A percentile compares a stretch with the other conserved stretches of the same genome.
Evolutionary conservation across 139 green algal genomes (phyloP).

Genomic region (Picochlorum sp.): DNA sequence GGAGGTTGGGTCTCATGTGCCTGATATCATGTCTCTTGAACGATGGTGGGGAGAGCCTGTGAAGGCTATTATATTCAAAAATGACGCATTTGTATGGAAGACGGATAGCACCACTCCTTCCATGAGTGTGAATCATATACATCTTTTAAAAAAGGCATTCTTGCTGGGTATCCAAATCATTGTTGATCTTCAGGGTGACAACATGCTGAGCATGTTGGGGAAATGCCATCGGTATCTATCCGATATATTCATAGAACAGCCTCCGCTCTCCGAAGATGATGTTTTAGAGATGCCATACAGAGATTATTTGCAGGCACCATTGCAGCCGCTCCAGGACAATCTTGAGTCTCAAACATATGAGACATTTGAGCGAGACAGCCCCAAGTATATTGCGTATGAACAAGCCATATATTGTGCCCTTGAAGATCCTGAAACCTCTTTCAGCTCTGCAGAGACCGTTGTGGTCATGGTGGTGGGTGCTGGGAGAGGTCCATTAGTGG

Average conservation of each 20-base stretch:
- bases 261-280: conserved; percentile 35
- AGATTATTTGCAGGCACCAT: conserved; percentile 86
- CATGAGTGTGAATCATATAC: conserved; percentile 71
- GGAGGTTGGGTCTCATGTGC: conserved; percentile 41
- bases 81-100: conserved; percentile 47
- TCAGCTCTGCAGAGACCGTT: conserved; percentile 7
- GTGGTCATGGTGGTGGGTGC: conserved; percentile 91
- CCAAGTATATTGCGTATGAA: conserved; percentile 91
- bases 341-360: conserved; percentile 94
- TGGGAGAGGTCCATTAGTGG: conserved; percentile 85
- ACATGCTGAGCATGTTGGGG: conserved; percentile 41
- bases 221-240: conserved; percentile 89
- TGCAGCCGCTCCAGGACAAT: conserved; percentile 93
- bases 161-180: conserved; percentile 16
- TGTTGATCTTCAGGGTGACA: neutral
- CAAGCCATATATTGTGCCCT: conserved; percentile 64
- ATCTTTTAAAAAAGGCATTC: conserved; percentile 42
- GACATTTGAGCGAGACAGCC: conserved; percentile 90
- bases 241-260: conserved; percentile 75
- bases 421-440: conserved; percentile 35
- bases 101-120: conserved; percentile 71
- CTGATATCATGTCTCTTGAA: conserved; percentile 20
- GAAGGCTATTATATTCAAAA: conserved; percentile 71
- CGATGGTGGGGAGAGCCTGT: conserved; percentile 86
- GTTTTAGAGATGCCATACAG: conserved; percentile 68